Evolutionary conservation across 352 stramenopile genomes (phyloP).

Genomic region (Pythium brassicae): DNA sequence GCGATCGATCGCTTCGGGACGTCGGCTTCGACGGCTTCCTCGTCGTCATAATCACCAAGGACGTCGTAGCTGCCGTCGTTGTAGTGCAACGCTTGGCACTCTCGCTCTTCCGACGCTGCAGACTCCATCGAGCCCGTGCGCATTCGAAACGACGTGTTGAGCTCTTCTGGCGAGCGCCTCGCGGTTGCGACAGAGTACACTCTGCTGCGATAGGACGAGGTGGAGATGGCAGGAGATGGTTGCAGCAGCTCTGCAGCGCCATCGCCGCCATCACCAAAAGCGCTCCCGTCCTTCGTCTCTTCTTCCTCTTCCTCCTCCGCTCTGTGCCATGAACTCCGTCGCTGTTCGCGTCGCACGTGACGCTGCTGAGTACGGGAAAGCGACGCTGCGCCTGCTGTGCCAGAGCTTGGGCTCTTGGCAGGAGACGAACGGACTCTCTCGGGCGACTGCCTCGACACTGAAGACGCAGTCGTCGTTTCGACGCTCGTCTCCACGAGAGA

Average conservation of each 20-base stretch:
- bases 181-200: too few species aligned
- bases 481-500: background rate
- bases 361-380: slow-evolving; percentile 8
- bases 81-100: background rate
- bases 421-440: background rate
- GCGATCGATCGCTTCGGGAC: slow-evolving; percentile 7
- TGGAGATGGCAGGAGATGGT: background rate
- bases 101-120: background rate
- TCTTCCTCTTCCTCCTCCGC: background rate
- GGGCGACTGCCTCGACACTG: background rate
- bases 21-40: background rate
- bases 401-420: background rate
- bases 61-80: background rate
- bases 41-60: background rate
- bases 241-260: background rate
- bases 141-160: background rate
- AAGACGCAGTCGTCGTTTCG: background rate
- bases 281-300: background rate
- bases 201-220: background rate
- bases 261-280: background rate
- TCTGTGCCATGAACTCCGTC: slow-evolving; percentile 8
- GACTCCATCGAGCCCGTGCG: background rate
- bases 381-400: background rate
- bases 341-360: slow-evolving; percentile 6
- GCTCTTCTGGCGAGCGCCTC: background rate